Evolutionary conservation across 768 basidiomycete genomes (phyloP).

Genomic region (Gloeostereum incarnatum): DNA sequence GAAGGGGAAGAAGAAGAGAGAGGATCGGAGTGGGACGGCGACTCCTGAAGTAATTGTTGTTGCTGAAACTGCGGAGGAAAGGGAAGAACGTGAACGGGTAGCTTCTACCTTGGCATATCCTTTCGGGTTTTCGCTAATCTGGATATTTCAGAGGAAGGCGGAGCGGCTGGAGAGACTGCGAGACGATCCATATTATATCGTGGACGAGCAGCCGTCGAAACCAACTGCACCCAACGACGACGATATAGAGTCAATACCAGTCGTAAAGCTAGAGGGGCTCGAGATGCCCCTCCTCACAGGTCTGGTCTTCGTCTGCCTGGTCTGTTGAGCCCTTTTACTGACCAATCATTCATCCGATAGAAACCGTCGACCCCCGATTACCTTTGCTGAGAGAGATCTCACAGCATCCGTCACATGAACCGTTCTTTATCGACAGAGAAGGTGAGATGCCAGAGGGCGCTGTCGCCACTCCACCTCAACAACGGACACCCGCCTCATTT

Average conservation of each 20-base stretch:
- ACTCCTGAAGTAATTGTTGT: slow-evolving; percentile 26
- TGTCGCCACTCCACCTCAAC: slow-evolving; percentile 6
- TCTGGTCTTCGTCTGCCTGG: not conserved
- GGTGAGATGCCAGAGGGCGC: slow-evolving; percentile 83
- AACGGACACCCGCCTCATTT: slow-evolving; percentile 18
- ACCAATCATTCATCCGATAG: slow-evolving; percentile 11
- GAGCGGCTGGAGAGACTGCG: slow-evolving; percentile 68
- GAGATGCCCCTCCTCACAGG: not conserved
- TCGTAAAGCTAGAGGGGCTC: slow-evolving; percentile 66
- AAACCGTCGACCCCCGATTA: slow-evolving; percentile 21
- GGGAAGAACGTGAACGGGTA: slow-evolving; percentile 55
- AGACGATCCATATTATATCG: slow-evolving; percentile 90
- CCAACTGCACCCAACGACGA: slow-evolving; percentile 18
- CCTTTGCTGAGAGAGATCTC: slow-evolving; percentile 34
- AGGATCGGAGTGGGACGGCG: slow-evolving; percentile 14
- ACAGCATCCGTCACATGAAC: slow-evolving; percentile 29
- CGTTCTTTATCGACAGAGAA: slow-evolving; percentile 60
- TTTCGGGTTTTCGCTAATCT: not conserved
- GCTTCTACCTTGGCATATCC: slow-evolving; percentile 11
- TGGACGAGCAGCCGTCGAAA: slow-evolving; percentile 45
- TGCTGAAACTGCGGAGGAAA: slow-evolving; percentile 49
- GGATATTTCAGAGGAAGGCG: slow-evolving; percentile 47
- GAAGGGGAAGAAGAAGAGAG: slow-evolving; percentile 23
- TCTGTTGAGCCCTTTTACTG: not conserved
- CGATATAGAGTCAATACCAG: slow-evolving; percentile 88